phyloP scores from a whole-genome alignment of 768 basidiomycete species.

The Baorangia bicolor region DNA sequence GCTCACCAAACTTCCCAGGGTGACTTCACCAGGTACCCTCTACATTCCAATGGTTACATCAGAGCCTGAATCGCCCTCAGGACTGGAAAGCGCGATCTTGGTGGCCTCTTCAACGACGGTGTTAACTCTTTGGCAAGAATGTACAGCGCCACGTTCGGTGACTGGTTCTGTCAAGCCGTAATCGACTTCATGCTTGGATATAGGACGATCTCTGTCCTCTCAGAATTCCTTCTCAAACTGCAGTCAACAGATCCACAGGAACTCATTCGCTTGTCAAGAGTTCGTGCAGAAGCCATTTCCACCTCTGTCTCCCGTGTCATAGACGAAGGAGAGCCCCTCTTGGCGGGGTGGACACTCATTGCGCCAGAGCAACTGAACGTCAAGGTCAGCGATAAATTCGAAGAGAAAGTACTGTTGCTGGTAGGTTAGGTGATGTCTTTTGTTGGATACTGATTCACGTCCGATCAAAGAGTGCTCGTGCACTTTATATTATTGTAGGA shows the following conservation, averaged over 20 bases:
- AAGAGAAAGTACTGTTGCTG: constrained; percentile 90
- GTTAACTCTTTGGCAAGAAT: constrained; percentile 91
- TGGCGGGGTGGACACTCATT: constrained; percentile 92
- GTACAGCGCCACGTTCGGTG: constrained; percentile 87
- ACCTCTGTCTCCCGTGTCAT: constrained; percentile 79
- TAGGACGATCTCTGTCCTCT: constrained; percentile 83
- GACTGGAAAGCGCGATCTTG: constrained; percentile 93
- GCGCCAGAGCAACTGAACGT: constrained; percentile 75
- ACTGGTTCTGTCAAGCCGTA: constrained; percentile 97
- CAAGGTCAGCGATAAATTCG: constrained; percentile 75
- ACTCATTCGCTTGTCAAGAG: constrained; percentile 81
- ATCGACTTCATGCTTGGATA: constrained; percentile 91
- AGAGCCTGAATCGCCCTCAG: constrained; percentile 37
- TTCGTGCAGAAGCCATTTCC: constrained; percentile 90
- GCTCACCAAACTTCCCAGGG: constrained; percentile 45
- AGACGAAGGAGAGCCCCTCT: constrained; percentile 68
- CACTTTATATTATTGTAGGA: constrained; percentile 78
- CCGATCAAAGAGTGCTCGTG: constrained; percentile 37
- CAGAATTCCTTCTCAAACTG: constrained; percentile 87
- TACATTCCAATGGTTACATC: not conserved
- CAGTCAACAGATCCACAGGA: constrained; percentile 92
- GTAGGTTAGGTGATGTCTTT: constrained; percentile 45
- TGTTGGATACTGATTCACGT: not conserved
- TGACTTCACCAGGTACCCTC: constrained; percentile 75
- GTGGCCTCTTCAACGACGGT: constrained; percentile 92